These are phyloP conservation scores for Papilionanthe hybrid DNA, from an alignment of 116 monocot species.

Conservation along the genomic window DNA sequence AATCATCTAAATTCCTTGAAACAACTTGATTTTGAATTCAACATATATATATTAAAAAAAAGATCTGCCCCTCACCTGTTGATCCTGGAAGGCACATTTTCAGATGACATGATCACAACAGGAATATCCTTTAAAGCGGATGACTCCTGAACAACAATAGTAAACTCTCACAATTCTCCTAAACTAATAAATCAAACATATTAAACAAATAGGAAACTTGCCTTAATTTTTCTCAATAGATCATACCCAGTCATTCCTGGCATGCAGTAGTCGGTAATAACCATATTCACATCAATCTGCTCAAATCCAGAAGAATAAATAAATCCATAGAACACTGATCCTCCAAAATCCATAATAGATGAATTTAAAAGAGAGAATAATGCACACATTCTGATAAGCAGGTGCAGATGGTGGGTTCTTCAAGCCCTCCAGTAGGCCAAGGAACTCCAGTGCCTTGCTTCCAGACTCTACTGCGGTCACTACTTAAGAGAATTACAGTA, in stretches of 20 bases:
- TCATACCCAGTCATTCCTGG: conserved; percentile 98
- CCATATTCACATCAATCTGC: conserved; percentile 77
- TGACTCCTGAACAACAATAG: conserved; percentile 51
- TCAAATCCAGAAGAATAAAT: conserved; percentile 14
- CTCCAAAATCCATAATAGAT: too few species aligned
- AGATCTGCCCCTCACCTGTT: conserved; percentile 36
- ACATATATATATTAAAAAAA: too few species aligned
- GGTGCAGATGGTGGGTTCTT: too few species aligned
- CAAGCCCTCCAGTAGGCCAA: conserved; percentile 28
- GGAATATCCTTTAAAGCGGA: conserved; percentile 76
- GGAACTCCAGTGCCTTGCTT: conserved; percentile 67
- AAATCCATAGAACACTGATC: neutral
- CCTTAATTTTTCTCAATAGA: conserved; percentile 83
- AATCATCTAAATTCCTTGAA: too few species aligned
- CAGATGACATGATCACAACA: conserved; percentile 95
- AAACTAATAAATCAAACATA: neutral
- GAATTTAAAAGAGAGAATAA: too few species aligned
- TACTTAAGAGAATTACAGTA: conserved; percentile 10
- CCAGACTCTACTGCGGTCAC: conserved; percentile 92
- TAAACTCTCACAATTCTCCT: conserved; percentile 4
- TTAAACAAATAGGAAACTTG: conserved; percentile 9
- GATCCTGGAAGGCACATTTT: conserved; percentile 91
- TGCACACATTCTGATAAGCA: too few species aligned
- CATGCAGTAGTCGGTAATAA: conserved; percentile 95
- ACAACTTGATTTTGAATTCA: too few species aligned